Conservation (phyloP, 345 rosid genomes). For the Rhizophora apiculata region DNA sequence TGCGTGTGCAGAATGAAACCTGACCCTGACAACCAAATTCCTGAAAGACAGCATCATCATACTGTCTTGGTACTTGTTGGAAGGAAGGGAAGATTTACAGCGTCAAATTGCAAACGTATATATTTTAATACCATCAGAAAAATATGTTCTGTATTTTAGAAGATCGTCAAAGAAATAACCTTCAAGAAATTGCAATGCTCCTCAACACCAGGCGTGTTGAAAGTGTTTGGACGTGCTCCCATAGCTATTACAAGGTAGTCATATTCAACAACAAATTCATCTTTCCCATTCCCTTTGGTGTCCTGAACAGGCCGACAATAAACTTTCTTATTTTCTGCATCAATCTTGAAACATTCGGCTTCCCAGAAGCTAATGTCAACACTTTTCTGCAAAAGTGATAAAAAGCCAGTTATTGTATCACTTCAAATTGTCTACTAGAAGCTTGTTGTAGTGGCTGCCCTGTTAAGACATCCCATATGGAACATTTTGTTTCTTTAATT, state of each 20-base stretch:
- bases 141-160: too few species aligned
- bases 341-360: conserved; percentile 71
- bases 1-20: background rate
- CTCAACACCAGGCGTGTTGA: conserved; percentile 77
- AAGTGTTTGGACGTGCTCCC: conserved; percentile 74
- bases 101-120: too few species aligned
- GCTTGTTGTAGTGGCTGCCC: background rate
- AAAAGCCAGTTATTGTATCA: background rate
- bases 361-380: conserved; percentile 48
- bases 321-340: conserved; percentile 49
- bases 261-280: conserved; percentile 67
- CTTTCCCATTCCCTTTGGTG: conserved; percentile 34
- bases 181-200: conserved; percentile 68
- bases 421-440: background rate
- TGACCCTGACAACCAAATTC: background rate
- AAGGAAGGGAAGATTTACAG: too few species aligned
- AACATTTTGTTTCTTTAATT: too few species aligned
- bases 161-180: conserved; percentile 21
- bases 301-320: conserved; percentile 43
- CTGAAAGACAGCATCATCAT: background rate
- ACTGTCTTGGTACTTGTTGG: background rate
- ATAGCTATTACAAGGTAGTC: conserved; percentile 61
- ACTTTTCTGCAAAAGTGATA: conserved; percentile 41
- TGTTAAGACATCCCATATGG: too few species aligned
- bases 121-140: too few species aligned